phyloP scores from a whole-genome alignment of 371 early-diverging fungal genomes.

The Vairimorpha apis region DNA sequence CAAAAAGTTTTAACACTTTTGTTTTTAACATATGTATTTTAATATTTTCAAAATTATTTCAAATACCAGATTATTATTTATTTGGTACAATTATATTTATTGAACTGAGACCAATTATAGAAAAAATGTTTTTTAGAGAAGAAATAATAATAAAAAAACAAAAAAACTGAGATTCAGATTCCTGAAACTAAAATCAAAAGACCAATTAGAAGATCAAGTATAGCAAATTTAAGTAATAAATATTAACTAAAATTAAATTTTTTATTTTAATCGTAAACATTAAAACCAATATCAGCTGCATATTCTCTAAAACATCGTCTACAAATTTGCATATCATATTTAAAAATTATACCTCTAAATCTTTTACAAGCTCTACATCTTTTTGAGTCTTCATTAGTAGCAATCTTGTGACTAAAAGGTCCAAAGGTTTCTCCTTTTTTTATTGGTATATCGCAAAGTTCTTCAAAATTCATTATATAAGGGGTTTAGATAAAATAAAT shows the following conservation, averaged over 20 bases:
- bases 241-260: slow-evolving; percentile 13
- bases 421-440: slow-evolving; percentile 19
- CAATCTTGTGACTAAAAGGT: slow-evolving; percentile 32
- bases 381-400: slow-evolving; percentile 56
- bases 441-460: slow-evolving; percentile 20
- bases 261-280: slow-evolving; percentile 57
- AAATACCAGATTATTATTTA: slow-evolving; percentile 10
- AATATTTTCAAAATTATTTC: neutral
- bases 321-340: slow-evolving; percentile 95
- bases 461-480: slow-evolving; percentile 1
- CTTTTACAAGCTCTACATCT: slow-evolving; percentile 67
- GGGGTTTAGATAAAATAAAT: neutral
- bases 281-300: slow-evolving; percentile 91
- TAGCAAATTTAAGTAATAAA: slow-evolving; percentile 3
- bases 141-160: neutral
- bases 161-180: neutral
- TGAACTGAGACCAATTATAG: neutral
- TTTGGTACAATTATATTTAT: slow-evolving; percentile 6
- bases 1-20: slow-evolving; percentile 18
- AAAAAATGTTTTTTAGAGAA: neutral
- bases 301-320: slow-evolving; percentile 99
- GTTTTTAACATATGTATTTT: slow-evolving; percentile 1
- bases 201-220: neutral
- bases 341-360: slow-evolving; percentile 97
- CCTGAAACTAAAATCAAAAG: neutral